Percentiles rank a stretch among this genome's conserved stretches.
Evolutionary conservation across 805 yeast genomes (phyloP).

Genomic region (Kodamaea lidongshanica): DNA sequence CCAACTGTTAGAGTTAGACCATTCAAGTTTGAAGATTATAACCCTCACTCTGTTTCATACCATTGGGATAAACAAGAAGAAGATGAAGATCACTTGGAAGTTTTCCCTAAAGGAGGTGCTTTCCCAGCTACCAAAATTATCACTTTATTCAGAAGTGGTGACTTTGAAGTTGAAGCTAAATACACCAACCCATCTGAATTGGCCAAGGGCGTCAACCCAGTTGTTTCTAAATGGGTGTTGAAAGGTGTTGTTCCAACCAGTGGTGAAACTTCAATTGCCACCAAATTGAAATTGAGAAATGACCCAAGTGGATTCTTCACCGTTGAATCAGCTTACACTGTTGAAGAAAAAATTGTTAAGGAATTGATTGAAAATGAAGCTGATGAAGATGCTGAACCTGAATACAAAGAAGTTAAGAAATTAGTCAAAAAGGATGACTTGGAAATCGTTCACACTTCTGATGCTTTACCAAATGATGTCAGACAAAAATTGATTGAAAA

Average conservation of each 20-base stretch:
- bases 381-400: conserved; percentile 68
- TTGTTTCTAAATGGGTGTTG: conserved; percentile 79
- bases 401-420: conserved; percentile 85
- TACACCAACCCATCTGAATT: conserved; percentile 71
- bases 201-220: conserved; percentile 60
- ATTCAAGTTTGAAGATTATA: conserved; percentile 94
- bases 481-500: conserved; percentile 66
- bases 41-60: conserved; percentile 88
- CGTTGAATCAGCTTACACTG: conserved; percentile 90
- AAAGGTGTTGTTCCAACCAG: conserved; percentile 76
- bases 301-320: conserved; percentile 95
- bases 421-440: conserved; percentile 86
- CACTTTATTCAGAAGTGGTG: conserved; percentile 86
- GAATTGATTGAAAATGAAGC: conserved; percentile 69
- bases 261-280: conserved; percentile 73
- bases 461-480: conserved; percentile 50
- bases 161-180: conserved; percentile 78
- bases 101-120: conserved; percentile 87
- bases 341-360: conserved; percentile 83
- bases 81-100: conserved; percentile 89
- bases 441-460: conserved; percentile 52
- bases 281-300: conserved; percentile 91
- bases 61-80: conserved; percentile 91
- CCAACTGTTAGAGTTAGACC: conserved; percentile 98
- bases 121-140: conserved; percentile 95